A percentile compares a stretch with the other conserved stretches of the same genome.
phyloP scores from a whole-genome alignment of 306 rosid species.

The Casuarina cunninghamiana region DNA sequence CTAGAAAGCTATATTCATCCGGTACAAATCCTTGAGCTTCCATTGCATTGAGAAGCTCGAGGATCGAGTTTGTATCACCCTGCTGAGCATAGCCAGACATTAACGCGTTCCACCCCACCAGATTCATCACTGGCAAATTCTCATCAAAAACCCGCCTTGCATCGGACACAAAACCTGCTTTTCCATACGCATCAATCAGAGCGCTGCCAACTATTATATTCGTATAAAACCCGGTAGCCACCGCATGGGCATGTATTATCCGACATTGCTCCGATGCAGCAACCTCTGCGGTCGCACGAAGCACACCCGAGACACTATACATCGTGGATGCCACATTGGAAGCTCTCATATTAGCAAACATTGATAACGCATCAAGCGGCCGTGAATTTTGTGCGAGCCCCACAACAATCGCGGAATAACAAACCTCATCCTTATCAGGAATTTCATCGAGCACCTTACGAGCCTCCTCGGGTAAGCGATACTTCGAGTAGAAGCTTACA shows the following conservation, averaged over 20 bases:
- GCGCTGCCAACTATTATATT: constrained; percentile 58
- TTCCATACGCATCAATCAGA: constrained; percentile 75
- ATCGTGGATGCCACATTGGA: constrained; percentile 48
- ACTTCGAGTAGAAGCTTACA: constrained; percentile 57
- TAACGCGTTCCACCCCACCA: constrained; percentile 86
- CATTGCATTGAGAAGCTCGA: constrained; percentile 52
- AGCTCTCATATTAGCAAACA: constrained; percentile 53
- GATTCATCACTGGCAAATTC: constrained; percentile 39
- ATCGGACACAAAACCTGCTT: constrained; percentile 66
- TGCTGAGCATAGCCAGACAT: constrained; percentile 80
- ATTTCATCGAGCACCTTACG: constrained; percentile 71
- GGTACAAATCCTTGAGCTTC: constrained; percentile 47
- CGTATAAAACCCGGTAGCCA: constrained; percentile 51
- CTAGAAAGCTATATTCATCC: constrained; percentile 74
- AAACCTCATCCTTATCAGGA: constrained; percentile 55
- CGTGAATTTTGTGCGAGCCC: constrained; percentile 71
- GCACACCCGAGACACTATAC: constrained; percentile 61
- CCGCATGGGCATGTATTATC: constrained; percentile 56
- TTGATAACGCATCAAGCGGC: constrained; percentile 41
- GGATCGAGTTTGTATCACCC: constrained; percentile 51
- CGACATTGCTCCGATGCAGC: constrained; percentile 82
- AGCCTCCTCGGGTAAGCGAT: constrained; percentile 43
- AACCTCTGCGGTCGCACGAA: constrained; percentile 66
- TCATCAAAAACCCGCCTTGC: constrained; percentile 71
- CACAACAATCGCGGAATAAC: constrained; percentile 65